Base-by-base conservation (phyloP, 2,329 filamentous ascomycete genomes). In the Dactylonectria estremocensis region DNA sequence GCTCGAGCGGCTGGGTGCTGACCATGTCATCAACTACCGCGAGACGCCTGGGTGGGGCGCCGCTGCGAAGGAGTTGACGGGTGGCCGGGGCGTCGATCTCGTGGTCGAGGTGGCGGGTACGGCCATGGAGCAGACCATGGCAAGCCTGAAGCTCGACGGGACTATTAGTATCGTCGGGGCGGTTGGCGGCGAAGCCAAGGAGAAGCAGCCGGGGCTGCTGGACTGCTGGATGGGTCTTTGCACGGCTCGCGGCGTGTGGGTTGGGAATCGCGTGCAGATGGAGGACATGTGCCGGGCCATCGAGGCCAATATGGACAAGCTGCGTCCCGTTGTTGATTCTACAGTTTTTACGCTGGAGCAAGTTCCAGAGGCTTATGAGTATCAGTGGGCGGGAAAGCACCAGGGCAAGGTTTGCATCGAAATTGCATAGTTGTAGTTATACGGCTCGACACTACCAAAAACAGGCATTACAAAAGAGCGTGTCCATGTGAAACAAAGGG, bases 231-330 rank as follows among this genome's bases (percentile, higher is more conserved):
- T 35, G 14, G 45, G 68, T 45, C 18, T 75, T 8, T 79, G 81
- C 73, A 86, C 80, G 0, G 79, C 81, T 11, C 76, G 86, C 8
- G 84, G 84, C 16, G 67, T 87, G 5, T 77, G 83, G 64, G 81
- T 83, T 2, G 86, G 86, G 2, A 84, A 67, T 69, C 76, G 83
- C 14, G 52, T 76, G 2, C 81, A 85, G 77, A 82, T 87, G 76
- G 83, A 86, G 76, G 85, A 86, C 14, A 86, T 88, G 82, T 82
- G 81, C 60, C 75, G 77, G 3, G 83, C 84, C 8, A 83, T 88
- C 58, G 85, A 87, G 61, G 83, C 77, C n/a, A 79, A 79, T 33
- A 81, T 83, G 11, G 75, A 79, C 14, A 82, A 82, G 24, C 67
- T 80, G 60, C 70, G 72, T 11, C 85, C 85, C 3, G 80, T 87